Conservation (phyloP, 2,329 filamentous ascomycete genomes). For the Colletotrichum scovillei region DNA sequence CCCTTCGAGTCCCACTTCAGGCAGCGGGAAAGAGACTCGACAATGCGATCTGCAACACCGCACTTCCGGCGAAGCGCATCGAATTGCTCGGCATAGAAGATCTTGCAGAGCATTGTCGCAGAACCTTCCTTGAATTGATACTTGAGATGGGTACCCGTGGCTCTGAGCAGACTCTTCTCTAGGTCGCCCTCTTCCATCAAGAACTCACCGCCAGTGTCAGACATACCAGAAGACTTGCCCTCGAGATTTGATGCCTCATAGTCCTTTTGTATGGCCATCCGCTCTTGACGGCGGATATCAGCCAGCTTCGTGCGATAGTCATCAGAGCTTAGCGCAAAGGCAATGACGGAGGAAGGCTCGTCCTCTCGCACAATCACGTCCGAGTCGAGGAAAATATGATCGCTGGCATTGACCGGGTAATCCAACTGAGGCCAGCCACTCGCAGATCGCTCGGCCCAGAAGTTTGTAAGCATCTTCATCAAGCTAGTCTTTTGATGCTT, state of each 20-base stretch:
- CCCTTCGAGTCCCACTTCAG: conserved; percentile 98
- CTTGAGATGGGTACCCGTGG: conserved; percentile 92
- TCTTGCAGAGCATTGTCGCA: conserved; percentile 97
- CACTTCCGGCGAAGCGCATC: conserved; percentile 94
- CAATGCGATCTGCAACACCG: conserved; percentile 90
- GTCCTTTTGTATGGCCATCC: conserved; percentile 37
- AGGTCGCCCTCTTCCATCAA: conserved; percentile 75
- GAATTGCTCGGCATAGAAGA: conserved; percentile 98
- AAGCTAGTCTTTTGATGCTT: conserved; percentile 94
- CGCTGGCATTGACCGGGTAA: conserved; percentile 87
- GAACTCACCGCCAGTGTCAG: conserved; percentile 49
- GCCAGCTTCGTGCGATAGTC: conserved; percentile 87
- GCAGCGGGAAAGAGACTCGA: conserved; percentile 94
- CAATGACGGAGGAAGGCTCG: conserved; percentile 95
- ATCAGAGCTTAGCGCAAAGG: conserved; percentile 87
- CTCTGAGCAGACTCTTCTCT: conserved; percentile 85
- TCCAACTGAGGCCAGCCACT: conserved; percentile 94
- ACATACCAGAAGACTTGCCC: conserved; percentile 44
- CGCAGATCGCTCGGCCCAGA: conserved; percentile 97
- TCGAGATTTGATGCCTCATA: conserved; percentile 39
- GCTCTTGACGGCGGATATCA: conserved; percentile 59
- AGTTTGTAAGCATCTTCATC: conserved; percentile 95
- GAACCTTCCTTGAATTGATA: conserved; percentile 95
- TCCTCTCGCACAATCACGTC: conserved; percentile 98
- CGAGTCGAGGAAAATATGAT: conserved; percentile 97